Conservation (phyloP, 2,329 filamentous ascomycete genomes). For the Cryphonectria carpinicola region DNA sequence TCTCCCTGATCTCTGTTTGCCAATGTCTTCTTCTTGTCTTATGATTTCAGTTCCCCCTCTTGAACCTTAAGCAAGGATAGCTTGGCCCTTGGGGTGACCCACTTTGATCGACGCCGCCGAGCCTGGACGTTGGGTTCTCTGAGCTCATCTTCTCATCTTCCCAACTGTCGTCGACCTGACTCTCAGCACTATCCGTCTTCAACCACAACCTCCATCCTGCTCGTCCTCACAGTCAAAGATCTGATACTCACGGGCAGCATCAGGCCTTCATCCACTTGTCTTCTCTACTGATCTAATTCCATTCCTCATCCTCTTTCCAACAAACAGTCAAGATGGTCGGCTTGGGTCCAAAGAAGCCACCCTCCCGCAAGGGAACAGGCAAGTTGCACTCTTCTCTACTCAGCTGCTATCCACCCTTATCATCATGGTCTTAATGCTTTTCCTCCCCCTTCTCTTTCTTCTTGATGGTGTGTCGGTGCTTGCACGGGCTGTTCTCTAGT, state of each 20-base stretch:
- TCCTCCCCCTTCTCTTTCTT: not conserved
- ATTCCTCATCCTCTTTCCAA: not conserved
- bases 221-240: not conserved
- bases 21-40: not conserved
- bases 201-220: not conserved
- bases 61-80: not conserved
- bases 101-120: conserved; percentile 7
- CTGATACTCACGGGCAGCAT: not conserved
- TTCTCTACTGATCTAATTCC: not conserved
- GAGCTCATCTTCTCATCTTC: conserved; percentile 11
- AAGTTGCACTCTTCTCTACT: conserved; percentile 31
- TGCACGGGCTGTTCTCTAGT: not conserved
- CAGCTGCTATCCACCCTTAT: not conserved
- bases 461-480: not conserved
- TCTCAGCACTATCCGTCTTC: not conserved
- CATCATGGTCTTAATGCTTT: conserved; percentile 7
- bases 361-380: conserved; percentile 57
- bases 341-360: conserved; percentile 64
- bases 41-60: no score
- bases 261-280: not conserved
- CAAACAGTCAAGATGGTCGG: conserved; percentile 58
- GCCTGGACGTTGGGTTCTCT: conserved; percentile 4
- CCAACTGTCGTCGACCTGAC: not conserved
- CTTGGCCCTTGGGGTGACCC: conserved; percentile 10
- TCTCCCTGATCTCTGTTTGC: not conserved